Evolutionary conservation across 1,284 basidiomycete genomes (phyloP), one percentile per base, ranked within the genome.

Genomic region (Moniliella sp.): DNA sequence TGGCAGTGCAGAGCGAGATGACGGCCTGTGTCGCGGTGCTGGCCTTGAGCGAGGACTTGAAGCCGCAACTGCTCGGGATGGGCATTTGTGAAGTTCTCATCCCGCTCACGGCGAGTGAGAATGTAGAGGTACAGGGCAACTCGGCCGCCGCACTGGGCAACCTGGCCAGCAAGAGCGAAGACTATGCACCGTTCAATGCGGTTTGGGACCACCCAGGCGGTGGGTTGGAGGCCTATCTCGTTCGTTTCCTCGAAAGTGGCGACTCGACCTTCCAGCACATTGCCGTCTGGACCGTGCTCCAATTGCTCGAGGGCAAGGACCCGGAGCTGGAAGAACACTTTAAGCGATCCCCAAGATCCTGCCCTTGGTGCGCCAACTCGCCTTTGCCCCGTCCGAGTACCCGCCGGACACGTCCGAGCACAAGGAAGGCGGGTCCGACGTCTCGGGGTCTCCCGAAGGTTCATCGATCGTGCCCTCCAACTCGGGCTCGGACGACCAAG

Each of bases 181-280:
- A 99, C 59, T 97, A 97, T 56, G 78, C 79, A 16, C 82, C 86
- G 0, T 97, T 97, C 67, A 91, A 88, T 49, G 80, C 83, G 30
- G 88, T 94, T 3, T 97, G 91, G 91, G 79, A 84, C 52, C 78
- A 83, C 62, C 91, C 91, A 3, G 84, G 91, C 37, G 91, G 86
- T 16, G 91, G 91, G 23, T 76, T 99, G 67, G 86, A 94, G 59
- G 75, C 74, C 42, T 99, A 99, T 63, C 69, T 99, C 27, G 77
- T 83, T 54, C 74, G 82, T 29, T 97, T 99, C 74, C 65, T 99
- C 44, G 82, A 76, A 35, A 83, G 78, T 52, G 68, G 79, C 11
- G 91, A 99, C 61, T 78, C 82, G n/a, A 99, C 91, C 0, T 99
- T 99, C 76, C 88, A 94, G 63, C 91, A 99, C 61, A 99, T 97